phyloP scores from a whole-genome alignment of 805 yeast species.

The Wickerhamomyces pijperi region DNA sequence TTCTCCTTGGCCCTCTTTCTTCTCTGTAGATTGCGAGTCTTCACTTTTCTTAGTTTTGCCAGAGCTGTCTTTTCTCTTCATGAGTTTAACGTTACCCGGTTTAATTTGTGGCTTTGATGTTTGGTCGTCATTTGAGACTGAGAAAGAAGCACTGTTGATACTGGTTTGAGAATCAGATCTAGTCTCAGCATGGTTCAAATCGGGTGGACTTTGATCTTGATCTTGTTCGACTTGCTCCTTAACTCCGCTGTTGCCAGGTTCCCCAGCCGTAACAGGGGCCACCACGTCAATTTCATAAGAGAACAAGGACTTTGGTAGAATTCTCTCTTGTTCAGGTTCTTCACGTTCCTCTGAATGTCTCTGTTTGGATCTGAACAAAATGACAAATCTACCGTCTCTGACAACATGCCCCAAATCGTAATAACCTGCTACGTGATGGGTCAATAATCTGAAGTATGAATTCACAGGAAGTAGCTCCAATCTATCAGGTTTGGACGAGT shows the following conservation, averaged over 20 bases:
- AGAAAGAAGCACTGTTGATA: neutral
- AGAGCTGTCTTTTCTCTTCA: neutral
- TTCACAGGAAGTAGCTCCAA: conserved; percentile 38
- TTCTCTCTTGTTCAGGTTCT: no score
- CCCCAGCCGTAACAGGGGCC: no score
- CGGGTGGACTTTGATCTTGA: no score
- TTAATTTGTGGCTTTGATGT: neutral
- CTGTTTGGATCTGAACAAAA: neutral
- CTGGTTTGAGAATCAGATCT: neutral
- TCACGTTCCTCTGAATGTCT: no score
- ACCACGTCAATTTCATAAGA: neutral
- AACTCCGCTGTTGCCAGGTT: no score
- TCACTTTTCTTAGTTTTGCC: no score
- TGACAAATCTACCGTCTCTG: neutral
- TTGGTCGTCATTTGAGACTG: neutral
- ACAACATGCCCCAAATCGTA: conserved; percentile 46
- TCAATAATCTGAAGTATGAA: conserved; percentile 54
- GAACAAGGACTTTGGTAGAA: neutral
- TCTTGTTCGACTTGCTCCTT: no score
- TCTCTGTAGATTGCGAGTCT: conserved; percentile 1
- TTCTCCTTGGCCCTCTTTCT: conserved; percentile 1
- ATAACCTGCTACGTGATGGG: conserved; percentile 63
- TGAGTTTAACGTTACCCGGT: neutral
- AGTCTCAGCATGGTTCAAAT: no score
- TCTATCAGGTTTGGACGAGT: conserved; percentile 24